phyloP scores from a whole-genome alignment of 1,139 yeast species.

The Hansenula sp. region DNA sequence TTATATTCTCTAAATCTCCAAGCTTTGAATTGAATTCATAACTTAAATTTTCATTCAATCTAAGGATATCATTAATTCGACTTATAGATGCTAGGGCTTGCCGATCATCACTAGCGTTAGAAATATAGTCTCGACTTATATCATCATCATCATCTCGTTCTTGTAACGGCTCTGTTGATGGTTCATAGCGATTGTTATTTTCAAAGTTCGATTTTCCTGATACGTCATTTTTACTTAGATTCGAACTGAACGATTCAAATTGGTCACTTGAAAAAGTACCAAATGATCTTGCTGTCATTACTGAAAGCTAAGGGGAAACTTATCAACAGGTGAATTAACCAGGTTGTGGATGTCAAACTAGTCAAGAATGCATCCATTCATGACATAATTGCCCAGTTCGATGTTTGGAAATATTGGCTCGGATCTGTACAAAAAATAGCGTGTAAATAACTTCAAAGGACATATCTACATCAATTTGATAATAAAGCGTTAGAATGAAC shows the following conservation, averaged over 20 bases:
- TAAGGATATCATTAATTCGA: neutral
- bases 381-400: no score
- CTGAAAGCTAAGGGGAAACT: no score
- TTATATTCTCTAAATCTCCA: neutral
- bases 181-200: neutral
- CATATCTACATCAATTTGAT: no score
- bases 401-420: no score
- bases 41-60: neutral
- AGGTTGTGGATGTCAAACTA: no score
- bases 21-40: neutral
- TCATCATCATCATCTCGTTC: neutral
- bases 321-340: no score
- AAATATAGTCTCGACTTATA: neutral
- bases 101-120: neutral
- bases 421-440: neutral
- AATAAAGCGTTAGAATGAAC: no score
- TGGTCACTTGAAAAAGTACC: neutral
- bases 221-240: neutral
- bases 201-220: neutral
- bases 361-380: no score
- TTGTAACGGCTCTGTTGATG: neutral
- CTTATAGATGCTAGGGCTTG: neutral
- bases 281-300: neutral
- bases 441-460: no score
- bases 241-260: neutral